Percentiles rank a stretch among this genome's conserved stretches.
phyloP scores from a whole-genome alignment of 2,329 filamentous ascomycete species.

The Penicillium psychrosexuale region DNA sequence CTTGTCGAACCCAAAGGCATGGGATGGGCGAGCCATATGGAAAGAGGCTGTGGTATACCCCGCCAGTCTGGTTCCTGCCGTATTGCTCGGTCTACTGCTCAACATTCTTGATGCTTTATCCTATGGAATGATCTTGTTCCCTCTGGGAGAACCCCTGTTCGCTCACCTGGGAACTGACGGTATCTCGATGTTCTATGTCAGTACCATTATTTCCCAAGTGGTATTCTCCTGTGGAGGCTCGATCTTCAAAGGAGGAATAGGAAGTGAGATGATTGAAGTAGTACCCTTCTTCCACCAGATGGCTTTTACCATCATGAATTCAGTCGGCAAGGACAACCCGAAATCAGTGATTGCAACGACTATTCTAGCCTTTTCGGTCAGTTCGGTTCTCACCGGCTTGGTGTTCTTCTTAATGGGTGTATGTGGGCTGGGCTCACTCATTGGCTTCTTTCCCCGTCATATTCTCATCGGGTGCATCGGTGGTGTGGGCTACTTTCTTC shows the following conservation, averaged over 20 bases:
- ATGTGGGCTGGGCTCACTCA: slow-evolving; percentile 83
- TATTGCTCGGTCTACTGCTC: slow-evolving; percentile 80
- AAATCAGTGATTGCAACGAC: slow-evolving; percentile 90
- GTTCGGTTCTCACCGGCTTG: slow-evolving; percentile 82
- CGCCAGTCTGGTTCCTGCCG: slow-evolving; percentile 72
- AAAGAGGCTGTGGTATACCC: slow-evolving; percentile 64
- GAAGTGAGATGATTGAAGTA: slow-evolving; percentile 97
- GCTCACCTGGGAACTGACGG: slow-evolving; percentile 82
- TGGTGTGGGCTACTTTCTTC: slow-evolving; percentile 90
- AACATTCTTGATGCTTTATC: slow-evolving; percentile 94
- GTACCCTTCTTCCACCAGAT: slow-evolving; percentile 99
- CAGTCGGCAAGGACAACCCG: slow-evolving; percentile 74
- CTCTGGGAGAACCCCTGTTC: slow-evolving; percentile 82
- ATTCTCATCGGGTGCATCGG: slow-evolving; percentile 97
- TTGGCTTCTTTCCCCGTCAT: slow-evolving; percentile 94
- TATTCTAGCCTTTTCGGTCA: slow-evolving; percentile 84
- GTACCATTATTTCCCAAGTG: slow-evolving; percentile 89
- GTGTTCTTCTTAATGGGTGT: slow-evolving; percentile 90
- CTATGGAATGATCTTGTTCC: slow-evolving; percentile 96
- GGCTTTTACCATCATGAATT: slow-evolving; percentile 79
- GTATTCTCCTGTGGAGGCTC: slow-evolving; percentile 82
- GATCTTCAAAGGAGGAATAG: slow-evolving; percentile 84
- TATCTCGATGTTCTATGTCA: slow-evolving; percentile 98
- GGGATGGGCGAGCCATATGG: slow-evolving; percentile 67
- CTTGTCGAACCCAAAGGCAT: slow-evolving; percentile 63